Evolutionary conservation across 495 filamentous ascomycete species (phyloP).

Genomic region (Talaromyces nanjingensis): DNA sequence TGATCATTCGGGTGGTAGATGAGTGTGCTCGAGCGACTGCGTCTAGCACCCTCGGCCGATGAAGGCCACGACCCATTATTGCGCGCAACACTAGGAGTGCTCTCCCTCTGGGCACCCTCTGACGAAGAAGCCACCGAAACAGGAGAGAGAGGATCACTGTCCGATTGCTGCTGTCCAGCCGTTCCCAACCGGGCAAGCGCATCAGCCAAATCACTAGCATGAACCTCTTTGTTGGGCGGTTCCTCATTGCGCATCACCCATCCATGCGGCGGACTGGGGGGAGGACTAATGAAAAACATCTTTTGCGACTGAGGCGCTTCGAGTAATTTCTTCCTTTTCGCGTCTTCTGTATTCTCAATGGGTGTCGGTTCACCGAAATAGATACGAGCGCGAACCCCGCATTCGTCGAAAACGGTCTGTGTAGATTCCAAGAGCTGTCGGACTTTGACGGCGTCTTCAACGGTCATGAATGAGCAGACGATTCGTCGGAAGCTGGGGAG

Average conservation of each 20-base stretch:
- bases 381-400: constrained; percentile 59
- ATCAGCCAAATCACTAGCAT: constrained; percentile 79
- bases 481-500: constrained; percentile 90
- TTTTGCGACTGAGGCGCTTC: constrained; percentile 79
- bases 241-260: constrained; percentile 89
- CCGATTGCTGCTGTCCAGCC: constrained; percentile 19
- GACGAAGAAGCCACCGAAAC: constrained; percentile 25
- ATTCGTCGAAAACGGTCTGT: constrained; percentile 40
- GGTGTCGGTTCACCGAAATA: constrained; percentile 85
- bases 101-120: constrained; percentile 16
- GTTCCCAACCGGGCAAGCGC: constrained; percentile 66
- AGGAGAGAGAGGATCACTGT: constrained; percentile 27
- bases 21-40: constrained; percentile 58
- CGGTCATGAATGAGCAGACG: constrained; percentile 75
- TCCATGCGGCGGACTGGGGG: constrained; percentile 83
- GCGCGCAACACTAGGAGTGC: constrained; percentile 10
- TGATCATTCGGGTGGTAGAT: constrained; percentile 73
- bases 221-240: constrained; percentile 87
- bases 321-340: constrained; percentile 50
- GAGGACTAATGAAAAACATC: constrained; percentile 94
- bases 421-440: constrained; percentile 48
- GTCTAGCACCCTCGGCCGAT: constrained; percentile 22
- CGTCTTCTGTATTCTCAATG: constrained; percentile 49
- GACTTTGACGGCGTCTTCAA: constrained; percentile 64
- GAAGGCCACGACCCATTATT: constrained; percentile 34